Evolutionary conservation across 345 rosid genomes (phyloP), one percentile per base, ranked within the genome.

Genomic region (Mallotus nudiflorus): DNA sequence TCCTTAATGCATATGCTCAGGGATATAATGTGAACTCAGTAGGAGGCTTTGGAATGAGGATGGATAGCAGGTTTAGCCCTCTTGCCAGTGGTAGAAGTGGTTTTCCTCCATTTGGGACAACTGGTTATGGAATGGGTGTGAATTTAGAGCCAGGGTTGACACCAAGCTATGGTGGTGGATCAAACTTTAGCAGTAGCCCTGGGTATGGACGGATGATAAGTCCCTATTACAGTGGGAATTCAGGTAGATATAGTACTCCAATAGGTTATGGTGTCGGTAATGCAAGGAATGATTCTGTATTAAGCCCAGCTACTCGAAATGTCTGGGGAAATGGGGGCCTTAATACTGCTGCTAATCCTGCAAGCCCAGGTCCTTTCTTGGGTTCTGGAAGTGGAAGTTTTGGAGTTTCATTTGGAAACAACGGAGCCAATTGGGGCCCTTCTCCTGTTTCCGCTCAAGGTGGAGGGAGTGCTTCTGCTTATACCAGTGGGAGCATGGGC

Each of bases 271-370:
- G 77, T 25, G 78, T 62, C 0, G 85, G 84, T 45, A 75, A 67
- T 67, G 83, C 91, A 71, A 86, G 92, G 66, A 86, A 72, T 35
- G 85, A 85, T 69, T 81, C 93, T 63, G 79, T 80, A 75, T 81
- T 88, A 69, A 87, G 85, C 79, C 77, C 88, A 51, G 72, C 77
- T 68, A 68, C 82, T 68, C 79, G 92, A 60, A 89, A 85, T 78
- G 83, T 91, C 55, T 92, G 97, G 97, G 97, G 93, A 82, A 90
- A 80, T 82, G 88, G 90, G 58, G 76, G 86, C 62, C 81, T 84
- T 51, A 77, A 56, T 62, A 73, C 61, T 76, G 78, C 71, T 20
- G 19, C 79, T n/a, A 81, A 82, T 72, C 79, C 84, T 55, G 80
- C 83, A 55, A 84, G 75, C 61, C 72, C 85, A 42, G 80, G 85